Percentiles rank a stretch among this genome's conserved stretches.
phyloP scores from a whole-genome alignment of 306 rosid genomes.

The Hippophae tibetana region DNA sequence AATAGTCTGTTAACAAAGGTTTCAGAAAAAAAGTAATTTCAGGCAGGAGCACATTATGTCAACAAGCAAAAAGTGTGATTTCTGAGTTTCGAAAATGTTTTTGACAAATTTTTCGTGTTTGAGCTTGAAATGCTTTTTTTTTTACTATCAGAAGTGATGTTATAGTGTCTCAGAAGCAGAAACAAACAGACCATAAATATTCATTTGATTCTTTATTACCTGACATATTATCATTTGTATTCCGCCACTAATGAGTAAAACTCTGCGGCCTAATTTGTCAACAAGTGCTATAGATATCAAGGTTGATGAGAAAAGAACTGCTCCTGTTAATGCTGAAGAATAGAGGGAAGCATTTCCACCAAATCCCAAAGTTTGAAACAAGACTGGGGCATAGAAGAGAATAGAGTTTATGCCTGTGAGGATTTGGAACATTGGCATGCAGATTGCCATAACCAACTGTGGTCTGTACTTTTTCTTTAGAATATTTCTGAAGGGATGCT shows the following conservation, averaged over 20 bases:
- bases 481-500: slow-evolving; percentile 70
- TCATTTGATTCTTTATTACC: slow-evolving; percentile 26
- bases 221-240: slow-evolving; percentile 72
- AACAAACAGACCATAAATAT: no score
- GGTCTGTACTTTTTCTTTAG: slow-evolving; percentile 57
- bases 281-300: slow-evolving; percentile 72
- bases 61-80: no score
- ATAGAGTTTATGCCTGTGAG: slow-evolving; percentile 85
- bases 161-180: no score
- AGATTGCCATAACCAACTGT: slow-evolving; percentile 74
- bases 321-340: slow-evolving; percentile 85
- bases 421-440: slow-evolving; percentile 81
- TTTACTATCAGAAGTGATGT: no score
- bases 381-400: slow-evolving; percentile 76
- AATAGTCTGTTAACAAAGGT: no score
- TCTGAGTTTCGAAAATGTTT: no score
- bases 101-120: no score
- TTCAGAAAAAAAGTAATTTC: no score
- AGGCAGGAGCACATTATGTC: no score
- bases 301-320: slow-evolving; percentile 70
- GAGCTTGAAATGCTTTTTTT: no score
- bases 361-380: slow-evolving; percentile 85
- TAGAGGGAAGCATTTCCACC: slow-evolving; percentile 67
- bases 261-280: slow-evolving; percentile 64
- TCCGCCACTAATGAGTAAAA: slow-evolving; percentile 78